Evolutionary conservation across 805 yeast species (phyloP).

Genomic region (Pichia occidentalis): DNA sequence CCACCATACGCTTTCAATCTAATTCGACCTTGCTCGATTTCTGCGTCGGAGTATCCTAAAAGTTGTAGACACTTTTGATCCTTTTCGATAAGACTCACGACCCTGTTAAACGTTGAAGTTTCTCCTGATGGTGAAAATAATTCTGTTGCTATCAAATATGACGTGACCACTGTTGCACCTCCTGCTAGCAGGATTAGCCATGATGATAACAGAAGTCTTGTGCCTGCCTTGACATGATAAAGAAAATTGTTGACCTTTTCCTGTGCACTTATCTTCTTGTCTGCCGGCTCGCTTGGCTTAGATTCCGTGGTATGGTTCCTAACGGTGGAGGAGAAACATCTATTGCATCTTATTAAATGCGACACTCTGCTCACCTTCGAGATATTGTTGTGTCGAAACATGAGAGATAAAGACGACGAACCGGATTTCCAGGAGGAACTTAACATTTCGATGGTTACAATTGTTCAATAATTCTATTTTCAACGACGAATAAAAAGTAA

Average conservation of each 20-base stretch:
- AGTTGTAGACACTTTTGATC: slow-evolving; percentile 53
- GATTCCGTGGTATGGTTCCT: slow-evolving; percentile 1
- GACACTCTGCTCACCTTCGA: no score
- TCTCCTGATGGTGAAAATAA: slow-evolving; percentile 86
- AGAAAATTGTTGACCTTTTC: slow-evolving; percentile 29
- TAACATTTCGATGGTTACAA: no score
- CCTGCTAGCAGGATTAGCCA: slow-evolving; percentile 60
- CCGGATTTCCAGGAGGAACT: no score
- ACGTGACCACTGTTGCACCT: slow-evolving; percentile 59
- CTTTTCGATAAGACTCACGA: slow-evolving; percentile 68
- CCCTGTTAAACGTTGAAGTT: slow-evolving; percentile 82
- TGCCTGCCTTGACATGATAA: slow-evolving; percentile 47
- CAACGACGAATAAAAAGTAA: no score
- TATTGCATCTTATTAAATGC: no score
- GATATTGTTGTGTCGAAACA: no score
- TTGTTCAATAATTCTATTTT: no score
- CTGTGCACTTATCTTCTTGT: slow-evolving; percentile 13
- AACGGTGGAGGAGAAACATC: background rate
- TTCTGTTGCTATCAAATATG: slow-evolving; percentile 74
- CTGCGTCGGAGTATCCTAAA: slow-evolving; percentile 35
- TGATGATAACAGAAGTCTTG: slow-evolving; percentile 57
- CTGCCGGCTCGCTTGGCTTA: background rate
- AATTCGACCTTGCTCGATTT: slow-evolving; percentile 36
- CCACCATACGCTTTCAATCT: slow-evolving; percentile 84
- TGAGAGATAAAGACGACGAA: no score